These are phyloP conservation scores for Telfairia occidentalis DNA, from an alignment of 331 rosid genomes.

Conservation along the genomic window DNA sequence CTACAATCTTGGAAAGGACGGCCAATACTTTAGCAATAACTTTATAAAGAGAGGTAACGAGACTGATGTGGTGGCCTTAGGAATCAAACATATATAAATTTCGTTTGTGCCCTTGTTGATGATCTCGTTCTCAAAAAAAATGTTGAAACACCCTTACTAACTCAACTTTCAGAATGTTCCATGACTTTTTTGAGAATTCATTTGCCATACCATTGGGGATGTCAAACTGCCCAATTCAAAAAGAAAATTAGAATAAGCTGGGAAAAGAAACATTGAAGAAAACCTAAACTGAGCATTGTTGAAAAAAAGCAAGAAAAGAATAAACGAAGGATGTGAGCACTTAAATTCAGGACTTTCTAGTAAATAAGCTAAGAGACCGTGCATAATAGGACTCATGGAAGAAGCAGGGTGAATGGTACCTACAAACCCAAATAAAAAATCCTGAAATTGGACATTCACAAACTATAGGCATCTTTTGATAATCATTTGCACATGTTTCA, in stretches of 20 bases:
- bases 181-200: too few relatives aligned
- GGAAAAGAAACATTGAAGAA: background rate
- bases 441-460: background rate
- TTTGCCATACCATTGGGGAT: too few relatives aligned
- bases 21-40: too few relatives aligned
- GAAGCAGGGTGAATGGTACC: background rate
- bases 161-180: too few relatives aligned
- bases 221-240: background rate
- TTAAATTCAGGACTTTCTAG: background rate
- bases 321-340: background rate
- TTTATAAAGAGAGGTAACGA: too few relatives aligned
- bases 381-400: background rate
- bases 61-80: too few relatives aligned
- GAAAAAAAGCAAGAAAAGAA: background rate
- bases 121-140: too few relatives aligned
- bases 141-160: too few relatives aligned
- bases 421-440: background rate
- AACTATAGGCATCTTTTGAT: background rate
- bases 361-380: background rate
- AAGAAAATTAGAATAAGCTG: background rate
- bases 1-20: too few relatives aligned
- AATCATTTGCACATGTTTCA: background rate
- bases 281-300: background rate
- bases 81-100: too few relatives aligned
- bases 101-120: too few relatives aligned